phyloP scores from a whole-genome alignment of 768 basidiomycete species.

The Daedaleopsis nitida region DNA sequence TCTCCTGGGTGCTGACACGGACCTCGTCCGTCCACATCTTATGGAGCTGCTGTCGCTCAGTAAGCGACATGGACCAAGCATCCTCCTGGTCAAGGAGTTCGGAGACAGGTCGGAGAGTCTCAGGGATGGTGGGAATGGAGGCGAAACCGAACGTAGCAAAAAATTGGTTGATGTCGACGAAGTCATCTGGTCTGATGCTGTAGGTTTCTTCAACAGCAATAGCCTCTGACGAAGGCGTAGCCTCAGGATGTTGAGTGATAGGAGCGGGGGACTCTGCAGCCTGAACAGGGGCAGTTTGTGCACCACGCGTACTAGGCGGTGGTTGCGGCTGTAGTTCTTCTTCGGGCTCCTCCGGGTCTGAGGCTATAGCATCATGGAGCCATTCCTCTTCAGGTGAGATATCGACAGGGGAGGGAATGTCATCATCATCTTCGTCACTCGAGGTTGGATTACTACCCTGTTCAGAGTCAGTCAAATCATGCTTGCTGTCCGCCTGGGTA shows the following conservation, averaged over 20 bases:
- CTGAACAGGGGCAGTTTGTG: background rate
- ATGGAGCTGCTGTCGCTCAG: constrained; percentile 50
- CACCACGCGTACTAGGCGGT: too few relatives aligned
- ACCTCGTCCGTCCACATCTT: constrained; percentile 49
- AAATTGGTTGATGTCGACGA: constrained; percentile 10
- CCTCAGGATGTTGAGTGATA: background rate
- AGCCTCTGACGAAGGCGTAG: background rate
- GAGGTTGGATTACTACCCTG: background rate
- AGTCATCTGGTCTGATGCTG: constrained; percentile 5
- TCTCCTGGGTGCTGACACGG: constrained; percentile 32
- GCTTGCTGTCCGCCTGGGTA: too few relatives aligned
- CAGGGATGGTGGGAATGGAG: constrained; percentile 41
- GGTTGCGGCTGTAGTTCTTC: background rate
- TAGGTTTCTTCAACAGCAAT: too few relatives aligned
- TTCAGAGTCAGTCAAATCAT: background rate
- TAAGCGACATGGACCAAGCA: constrained; percentile 56
- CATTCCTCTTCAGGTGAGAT: background rate
- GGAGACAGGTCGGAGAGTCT: constrained; percentile 36
- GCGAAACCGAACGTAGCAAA: constrained; percentile 41
- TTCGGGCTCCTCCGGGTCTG: background rate
- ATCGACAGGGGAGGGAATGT: background rate
- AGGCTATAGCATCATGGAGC: background rate
- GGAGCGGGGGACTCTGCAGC: background rate
- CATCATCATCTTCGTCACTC: background rate
- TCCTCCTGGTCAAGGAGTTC: constrained; percentile 39